phyloP scores from a whole-genome alignment of 129 eudicot genomes.

The Helianthus tuberosus region DNA sequence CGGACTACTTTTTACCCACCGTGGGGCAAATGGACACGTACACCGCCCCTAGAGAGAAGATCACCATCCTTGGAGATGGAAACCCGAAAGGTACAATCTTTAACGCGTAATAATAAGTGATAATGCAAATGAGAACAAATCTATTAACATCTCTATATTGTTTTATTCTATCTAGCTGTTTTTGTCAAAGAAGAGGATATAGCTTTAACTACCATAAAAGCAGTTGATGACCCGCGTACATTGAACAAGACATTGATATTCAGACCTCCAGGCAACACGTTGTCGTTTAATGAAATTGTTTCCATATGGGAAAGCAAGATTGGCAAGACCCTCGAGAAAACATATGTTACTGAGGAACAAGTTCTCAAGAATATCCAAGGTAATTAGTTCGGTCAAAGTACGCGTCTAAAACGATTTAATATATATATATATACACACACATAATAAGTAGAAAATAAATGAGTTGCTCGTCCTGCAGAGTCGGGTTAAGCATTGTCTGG shows the following conservation, averaged over 20 bases:
- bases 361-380: conserved; percentile 62
- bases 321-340: conserved; percentile 62
- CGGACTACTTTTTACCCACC: conserved; percentile 44
- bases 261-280: conserved; percentile 47
- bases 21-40: conserved; percentile 38
- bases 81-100: conserved; percentile 38
- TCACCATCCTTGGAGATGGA: conserved; percentile 50
- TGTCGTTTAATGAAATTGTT: conserved; percentile 61
- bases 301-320: conserved; percentile 79
- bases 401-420: neutral
- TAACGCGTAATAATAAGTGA: neutral
- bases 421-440: neutral
- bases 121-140: conserved; percentile 2
- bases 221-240: conserved; percentile 81
- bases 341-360: conserved; percentile 54
- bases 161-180: conserved; percentile 38
- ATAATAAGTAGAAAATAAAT: neutral
- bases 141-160: neutral
- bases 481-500: conserved; percentile 35
- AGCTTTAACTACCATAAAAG: conserved; percentile 64
- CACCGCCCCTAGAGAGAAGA: conserved; percentile 45
- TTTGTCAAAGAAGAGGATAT: conserved; percentile 66
- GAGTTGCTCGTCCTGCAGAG: conserved; percentile 40
- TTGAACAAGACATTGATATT: conserved; percentile 68
- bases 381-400: conserved; percentile 7